Evolutionary conservation across 2,329 filamentous ascomycete genomes (phyloP).

Genomic region (Alternaria brassicae): DNA sequence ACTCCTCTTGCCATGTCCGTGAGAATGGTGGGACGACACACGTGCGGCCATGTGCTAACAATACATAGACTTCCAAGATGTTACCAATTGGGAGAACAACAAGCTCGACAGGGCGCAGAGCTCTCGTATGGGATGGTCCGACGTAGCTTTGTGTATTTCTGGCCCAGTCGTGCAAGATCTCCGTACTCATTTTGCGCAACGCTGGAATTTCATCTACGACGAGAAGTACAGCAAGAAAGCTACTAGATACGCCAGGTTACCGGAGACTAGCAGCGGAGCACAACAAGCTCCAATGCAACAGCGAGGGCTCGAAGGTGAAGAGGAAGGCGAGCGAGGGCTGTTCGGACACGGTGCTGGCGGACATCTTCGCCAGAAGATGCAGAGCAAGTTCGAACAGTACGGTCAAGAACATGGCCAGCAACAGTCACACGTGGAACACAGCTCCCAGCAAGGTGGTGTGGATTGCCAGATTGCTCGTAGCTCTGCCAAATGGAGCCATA

Average conservation of each 20-base stretch:
- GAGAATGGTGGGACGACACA: background rate
- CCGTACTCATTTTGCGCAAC: constrained; percentile 77
- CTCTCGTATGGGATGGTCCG: constrained; percentile 92
- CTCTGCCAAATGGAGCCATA: constrained; percentile 65
- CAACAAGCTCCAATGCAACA: constrained; percentile 45
- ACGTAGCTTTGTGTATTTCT: constrained; percentile 77
- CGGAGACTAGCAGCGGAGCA: constrained; percentile 40
- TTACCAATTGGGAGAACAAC: constrained; percentile 81
- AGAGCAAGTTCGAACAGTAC: constrained; percentile 33
- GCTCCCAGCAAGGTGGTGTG: constrained; percentile 37
- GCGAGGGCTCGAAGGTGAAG: constrained; percentile 43
- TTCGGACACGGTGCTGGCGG: constrained; percentile 34
- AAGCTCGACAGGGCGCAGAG: constrained; percentile 81
- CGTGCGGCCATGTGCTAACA: constrained; percentile 23
- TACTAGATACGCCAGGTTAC: constrained; percentile 54
- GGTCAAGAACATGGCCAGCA: constrained; percentile 24
- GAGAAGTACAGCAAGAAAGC: constrained; percentile 76
- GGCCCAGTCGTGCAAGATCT: constrained; percentile 80
- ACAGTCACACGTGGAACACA: constrained; percentile 43
- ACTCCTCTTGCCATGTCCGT: background rate
- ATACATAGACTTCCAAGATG: constrained; percentile 70
- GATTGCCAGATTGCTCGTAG: constrained; percentile 51
- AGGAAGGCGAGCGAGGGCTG: constrained; percentile 46
- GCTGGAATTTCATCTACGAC: constrained; percentile 91
- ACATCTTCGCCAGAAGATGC: constrained; percentile 39